These are phyloP conservation scores for Aspergillus ustus DNA, from an alignment of 2,329 filamentous ascomycete species.

Conservation along the genomic window DNA sequence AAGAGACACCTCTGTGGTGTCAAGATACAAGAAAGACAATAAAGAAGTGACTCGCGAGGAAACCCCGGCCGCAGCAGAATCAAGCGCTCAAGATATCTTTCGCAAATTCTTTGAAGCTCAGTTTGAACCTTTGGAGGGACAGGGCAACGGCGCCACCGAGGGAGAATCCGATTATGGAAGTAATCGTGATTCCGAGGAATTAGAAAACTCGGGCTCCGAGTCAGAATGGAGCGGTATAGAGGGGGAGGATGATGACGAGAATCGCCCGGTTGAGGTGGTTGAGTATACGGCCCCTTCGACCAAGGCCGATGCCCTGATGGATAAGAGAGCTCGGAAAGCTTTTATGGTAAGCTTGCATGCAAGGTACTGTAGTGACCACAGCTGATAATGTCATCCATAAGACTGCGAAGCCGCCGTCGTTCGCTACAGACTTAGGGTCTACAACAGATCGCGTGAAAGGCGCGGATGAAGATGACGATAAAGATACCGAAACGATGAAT, in stretches of 20 bases:
- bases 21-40: conserved; percentile 28
- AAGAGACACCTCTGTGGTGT: conserved; percentile 43
- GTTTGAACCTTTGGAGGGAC: conserved; percentile 72
- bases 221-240: conserved; percentile 70
- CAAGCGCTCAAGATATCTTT: conserved; percentile 74
- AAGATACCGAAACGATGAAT: conserved; percentile 66
- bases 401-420: conserved; percentile 55
- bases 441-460: conserved; percentile 28
- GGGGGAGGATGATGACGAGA: conserved; percentile 50
- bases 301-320: conserved; percentile 54
- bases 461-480: conserved; percentile 47
- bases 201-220: conserved; percentile 34
- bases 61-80: conserved; percentile 35
- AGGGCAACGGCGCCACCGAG: conserved; percentile 17
- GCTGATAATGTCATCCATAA: conserved; percentile 24
- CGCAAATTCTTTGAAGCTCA: conserved; percentile 84
- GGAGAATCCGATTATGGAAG: conserved; percentile 8
- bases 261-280: conserved; percentile 61
- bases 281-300: conserved; percentile 60
- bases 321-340: conserved; percentile 72
- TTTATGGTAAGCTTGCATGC: conserved; percentile 68
- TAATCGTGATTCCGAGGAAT: conserved; percentile 22
- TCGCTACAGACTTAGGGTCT: conserved; percentile 28
- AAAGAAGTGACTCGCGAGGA: conserved; percentile 30
- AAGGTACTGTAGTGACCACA: background rate